These are phyloP conservation scores for Talaromyces thailandensis DNA, from an alignment of 495 filamentous ascomycete genomes.

Conservation along the genomic window DNA sequence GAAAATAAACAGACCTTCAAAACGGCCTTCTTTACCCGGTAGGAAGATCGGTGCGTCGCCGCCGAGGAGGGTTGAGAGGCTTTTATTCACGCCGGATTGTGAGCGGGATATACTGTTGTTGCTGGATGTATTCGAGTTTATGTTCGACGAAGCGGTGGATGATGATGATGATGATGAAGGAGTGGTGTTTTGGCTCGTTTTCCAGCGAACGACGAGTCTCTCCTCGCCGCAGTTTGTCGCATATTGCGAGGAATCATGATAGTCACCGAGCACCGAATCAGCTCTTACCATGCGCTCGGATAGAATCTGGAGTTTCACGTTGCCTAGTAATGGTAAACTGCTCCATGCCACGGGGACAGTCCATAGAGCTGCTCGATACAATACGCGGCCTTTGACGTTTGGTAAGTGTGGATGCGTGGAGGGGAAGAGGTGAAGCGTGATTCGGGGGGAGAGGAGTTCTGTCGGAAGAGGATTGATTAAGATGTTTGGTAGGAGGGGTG, in stretches of 20 bases:
- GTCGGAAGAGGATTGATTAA: slow-evolving; percentile 74
- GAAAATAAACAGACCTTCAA: slow-evolving; percentile 78
- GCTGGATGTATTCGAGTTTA: too few species aligned
- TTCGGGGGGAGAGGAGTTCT: slow-evolving; percentile 78
- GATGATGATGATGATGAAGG: neutral
- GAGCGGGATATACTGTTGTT: neutral
- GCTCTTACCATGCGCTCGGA: slow-evolving; percentile 74
- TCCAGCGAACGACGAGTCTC: slow-evolving; percentile 82
- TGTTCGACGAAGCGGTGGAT: too few species aligned
- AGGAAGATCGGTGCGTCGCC: slow-evolving; percentile 66
- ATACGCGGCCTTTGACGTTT: slow-evolving; percentile 77
- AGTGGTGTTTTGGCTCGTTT: slow-evolving; percentile 34
- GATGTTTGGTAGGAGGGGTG: slow-evolving; percentile 77
- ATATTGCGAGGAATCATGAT: neutral
- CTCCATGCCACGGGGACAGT: slow-evolving; percentile 95
- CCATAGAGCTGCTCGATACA: slow-evolving; percentile 90
- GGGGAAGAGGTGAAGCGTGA: slow-evolving; percentile 92
- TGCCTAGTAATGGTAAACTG: slow-evolving; percentile 77
- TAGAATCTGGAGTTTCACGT: slow-evolving; percentile 76
- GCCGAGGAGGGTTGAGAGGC: slow-evolving; percentile 34
- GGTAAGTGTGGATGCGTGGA: slow-evolving; percentile 94
- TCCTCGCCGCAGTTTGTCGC: slow-evolving; percentile 48
- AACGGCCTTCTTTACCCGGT: slow-evolving; percentile 49
- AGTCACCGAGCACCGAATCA: slow-evolving; percentile 28
- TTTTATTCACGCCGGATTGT: slow-evolving; percentile 22